Evolutionary conservation across 2,329 filamentous ascomycete genomes (phyloP), one percentile per base, ranked within the genome.

Genomic region (Cladosporium sp.): DNA sequence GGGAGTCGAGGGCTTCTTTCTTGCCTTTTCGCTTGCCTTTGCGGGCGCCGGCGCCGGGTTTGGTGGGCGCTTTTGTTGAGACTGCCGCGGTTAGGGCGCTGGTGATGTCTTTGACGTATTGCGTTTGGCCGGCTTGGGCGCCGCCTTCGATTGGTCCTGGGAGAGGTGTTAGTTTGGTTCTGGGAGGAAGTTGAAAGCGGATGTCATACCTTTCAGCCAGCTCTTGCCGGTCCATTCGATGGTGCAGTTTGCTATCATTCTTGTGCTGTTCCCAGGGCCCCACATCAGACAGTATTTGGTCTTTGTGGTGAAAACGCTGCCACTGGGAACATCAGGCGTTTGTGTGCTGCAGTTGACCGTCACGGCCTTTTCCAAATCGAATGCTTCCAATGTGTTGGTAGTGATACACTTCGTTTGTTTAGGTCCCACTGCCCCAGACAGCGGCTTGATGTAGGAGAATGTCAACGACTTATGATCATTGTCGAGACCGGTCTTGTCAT

Each of bases 211-310:
- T 74, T 93, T 96, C 39, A 98, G 73, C 93, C 93, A 98, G 73
- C 91, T 96, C 77, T 97, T 98, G 60, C 91, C 91, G 3, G 85
- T 85, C 94, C 94, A 98, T 64, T 98, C 94, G 38, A 96, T 87
- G 2, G 83, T 85, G 67, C 89, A 96, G 58, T 85, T 96, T 72
- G 92, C 85, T 54, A 93, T 82, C 25, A 98, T 72, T 22, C 90
- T 80, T 1, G 94, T 98, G 33, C 82, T 75, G 62, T 95, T 95
- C 55, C 84, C 85, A 43, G 93, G 83, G 3, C 84, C 90, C 93
- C 93, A 98, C 45, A 88, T 88, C 18, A 98, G 76, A 63, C 94
- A 95, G 64, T 97, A 98, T 59, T 86, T 88, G 3, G 93, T 98
- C 70, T 96, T 97, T 39, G 88, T 86, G 32, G 81, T 80, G 64